phyloP scores from a whole-genome alignment of 495 filamentous ascomycete genomes.

The Penicillium bialowiezense region DNA sequence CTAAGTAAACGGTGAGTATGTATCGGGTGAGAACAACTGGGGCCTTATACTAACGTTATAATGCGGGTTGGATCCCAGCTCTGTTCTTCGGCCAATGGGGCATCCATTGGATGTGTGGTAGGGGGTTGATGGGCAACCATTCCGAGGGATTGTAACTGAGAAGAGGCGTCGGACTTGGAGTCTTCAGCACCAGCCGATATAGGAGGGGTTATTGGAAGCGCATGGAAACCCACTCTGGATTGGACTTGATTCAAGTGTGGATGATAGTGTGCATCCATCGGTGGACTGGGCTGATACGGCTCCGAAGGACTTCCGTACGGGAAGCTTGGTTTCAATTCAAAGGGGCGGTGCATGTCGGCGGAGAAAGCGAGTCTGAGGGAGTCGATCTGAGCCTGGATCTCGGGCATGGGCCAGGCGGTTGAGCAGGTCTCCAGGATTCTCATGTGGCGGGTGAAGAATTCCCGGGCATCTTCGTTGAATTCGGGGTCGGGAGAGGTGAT shows the following conservation, averaged over 20 bases:
- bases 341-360: slow-evolving; percentile 78
- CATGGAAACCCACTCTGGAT: slow-evolving; percentile 70
- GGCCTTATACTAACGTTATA: slow-evolving; percentile 72
- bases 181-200: slow-evolving; percentile 73
- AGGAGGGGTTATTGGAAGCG: slow-evolving; percentile 79
- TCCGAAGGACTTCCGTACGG: slow-evolving; percentile 80
- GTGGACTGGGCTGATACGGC: slow-evolving; percentile 61
- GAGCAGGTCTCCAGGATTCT: slow-evolving; percentile 86
- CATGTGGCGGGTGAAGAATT: slow-evolving; percentile 95
- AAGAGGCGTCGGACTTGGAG: slow-evolving; percentile 71
- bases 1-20: slow-evolving; percentile 45
- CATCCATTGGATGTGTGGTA: slow-evolving; percentile 42
- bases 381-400: slow-evolving; percentile 89
- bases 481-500: slow-evolving; percentile 92
- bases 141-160: slow-evolving; percentile 71
- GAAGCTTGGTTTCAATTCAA: slow-evolving; percentile 84
- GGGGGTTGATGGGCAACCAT: slow-evolving; percentile 61
- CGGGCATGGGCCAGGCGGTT: slow-evolving; percentile 82
- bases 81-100: slow-evolving; percentile 64
- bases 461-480: slow-evolving; percentile 77
- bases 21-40: background rate
- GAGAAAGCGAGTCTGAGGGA: slow-evolving; percentile 91
- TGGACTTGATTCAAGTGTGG: slow-evolving; percentile 40
- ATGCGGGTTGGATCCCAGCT: slow-evolving; percentile 91
- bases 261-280: slow-evolving; percentile 46